These are phyloP conservation scores for Boechera stricta DNA, from an alignment of 345 rosid species.

Conservation along the genomic window DNA sequence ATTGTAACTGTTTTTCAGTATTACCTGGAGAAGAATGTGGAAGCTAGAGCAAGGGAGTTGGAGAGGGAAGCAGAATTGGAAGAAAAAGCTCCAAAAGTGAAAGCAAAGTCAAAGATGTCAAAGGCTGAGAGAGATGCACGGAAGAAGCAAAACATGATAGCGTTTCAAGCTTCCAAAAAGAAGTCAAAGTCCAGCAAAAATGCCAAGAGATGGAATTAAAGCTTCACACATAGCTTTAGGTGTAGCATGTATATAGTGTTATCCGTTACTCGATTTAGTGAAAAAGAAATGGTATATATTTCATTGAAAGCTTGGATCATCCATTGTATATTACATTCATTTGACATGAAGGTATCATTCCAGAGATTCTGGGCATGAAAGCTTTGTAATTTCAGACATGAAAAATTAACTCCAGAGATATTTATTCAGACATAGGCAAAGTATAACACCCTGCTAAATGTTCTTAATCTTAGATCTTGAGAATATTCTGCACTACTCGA, in stretches of 20 bases:
- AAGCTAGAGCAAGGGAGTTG: slow-evolving; percentile 70
- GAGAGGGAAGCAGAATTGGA: slow-evolving; percentile 83
- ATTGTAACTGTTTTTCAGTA: slow-evolving; percentile 53
- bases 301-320: slow-evolving; percentile 19
- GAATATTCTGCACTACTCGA: slow-evolving; percentile 54
- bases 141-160: slow-evolving; percentile 83
- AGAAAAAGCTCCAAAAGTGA: slow-evolving; percentile 86
- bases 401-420: not conserved
- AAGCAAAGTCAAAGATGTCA: slow-evolving; percentile 95
- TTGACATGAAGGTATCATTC: slow-evolving; percentile 13
- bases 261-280: not conserved
- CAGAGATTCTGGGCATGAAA: slow-evolving; percentile 1
- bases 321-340: slow-evolving; percentile 18
- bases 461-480: slow-evolving; percentile 3
- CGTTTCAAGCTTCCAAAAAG: slow-evolving; percentile 80
- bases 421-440: slow-evolving; percentile 15
- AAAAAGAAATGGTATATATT: not conserved
- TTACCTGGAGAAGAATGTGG: slow-evolving; percentile 89
- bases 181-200: slow-evolving; percentile 77
- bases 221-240: slow-evolving; percentile 2
- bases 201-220: slow-evolving; percentile 83
- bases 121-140: slow-evolving; percentile 91
- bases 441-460: not conserved
- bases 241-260: not conserved
- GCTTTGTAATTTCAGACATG: slow-evolving; percentile 12